Evolutionary conservation across 371 early-diverging fungal species (phyloP), one percentile per base, ranked within the genome.

Genomic region (Mucor indicus): DNA sequence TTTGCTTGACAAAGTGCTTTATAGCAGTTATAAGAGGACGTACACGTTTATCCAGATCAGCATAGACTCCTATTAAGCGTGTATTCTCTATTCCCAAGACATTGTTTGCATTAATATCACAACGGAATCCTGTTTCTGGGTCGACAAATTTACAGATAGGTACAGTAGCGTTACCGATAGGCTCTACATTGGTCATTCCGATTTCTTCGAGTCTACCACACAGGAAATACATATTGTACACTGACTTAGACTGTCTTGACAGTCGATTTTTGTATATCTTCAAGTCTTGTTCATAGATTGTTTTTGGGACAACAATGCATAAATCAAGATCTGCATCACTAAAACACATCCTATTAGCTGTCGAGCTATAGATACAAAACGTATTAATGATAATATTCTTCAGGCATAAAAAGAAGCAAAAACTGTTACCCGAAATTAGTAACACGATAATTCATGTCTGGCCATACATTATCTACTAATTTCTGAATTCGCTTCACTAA

Each of bases 61-160:
- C 60, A 57, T 83, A 84, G 6, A 72, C 64, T 33, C 70, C 57
- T 36, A 86, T 72, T 53, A 85, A 59, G 21, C 60, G 55, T 9
- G 86, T 79, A 54, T 86, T 86, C 44, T 76, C 65, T 29, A 85
- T 60, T 8, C 79, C 82, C 32, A 84, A 55, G 3, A 63, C 57
- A 59, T 81, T 76, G 48, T 81, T 69, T 44, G 80, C 66, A 50
- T 76, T 83, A 48, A 83, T 65, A 44, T 86, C 85, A 21, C 82
- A 80, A 0, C 55, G 56, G 36, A 68, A 43, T 11, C 67, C 48
- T 22, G 64, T 54, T 27, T 70, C 63, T 0, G 85, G 84, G 38
- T 87, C 87, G 42, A 63, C 65, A 45, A 85, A 84, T 55, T 85
- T 86, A 68, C 80, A 82, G 15, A 87, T 84, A 2, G 85, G 85